Conservation (phyloP, 768 basidiomycete genomes). For the Boletus edulis region DNA sequence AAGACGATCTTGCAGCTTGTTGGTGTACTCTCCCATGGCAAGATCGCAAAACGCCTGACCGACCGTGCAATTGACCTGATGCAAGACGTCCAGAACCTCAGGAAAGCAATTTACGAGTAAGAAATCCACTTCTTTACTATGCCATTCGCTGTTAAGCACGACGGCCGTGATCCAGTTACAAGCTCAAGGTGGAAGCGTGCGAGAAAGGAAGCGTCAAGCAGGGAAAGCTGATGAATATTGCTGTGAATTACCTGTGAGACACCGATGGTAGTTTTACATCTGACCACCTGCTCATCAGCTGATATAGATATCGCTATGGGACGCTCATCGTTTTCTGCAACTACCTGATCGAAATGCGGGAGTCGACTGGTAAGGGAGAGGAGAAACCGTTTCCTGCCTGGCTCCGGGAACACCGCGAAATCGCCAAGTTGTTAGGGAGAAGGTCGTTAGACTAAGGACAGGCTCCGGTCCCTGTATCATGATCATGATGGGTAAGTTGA, state of each 20-base stretch:
- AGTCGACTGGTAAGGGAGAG: constrained; percentile 36
- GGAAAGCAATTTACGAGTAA: constrained; percentile 93
- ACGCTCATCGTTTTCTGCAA: constrained; percentile 93
- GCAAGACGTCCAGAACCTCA: constrained; percentile 96
- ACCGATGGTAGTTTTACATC: constrained; percentile 18
- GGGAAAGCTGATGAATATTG: constrained; percentile 66
- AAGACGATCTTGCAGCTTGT: constrained; percentile 95
- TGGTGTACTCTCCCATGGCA: constrained; percentile 87
- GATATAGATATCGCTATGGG: constrained; percentile 76
- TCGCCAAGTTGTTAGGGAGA: constrained; percentile 67
- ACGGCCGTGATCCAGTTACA: constrained; percentile 57
- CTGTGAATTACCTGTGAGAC: constrained; percentile 82
- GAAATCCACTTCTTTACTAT: constrained; percentile 27
- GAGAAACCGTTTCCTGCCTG: constrained; percentile 72
- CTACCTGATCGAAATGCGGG: constrained; percentile 75
- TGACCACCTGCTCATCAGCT: constrained; percentile 4
- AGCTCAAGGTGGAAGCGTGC: constrained; percentile 82
- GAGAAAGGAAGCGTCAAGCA: constrained; percentile 79
- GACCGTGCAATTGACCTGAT: constrained; percentile 89
- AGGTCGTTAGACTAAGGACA: constrained; percentile 61
- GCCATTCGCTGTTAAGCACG: not conserved
- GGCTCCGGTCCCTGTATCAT: not conserved
- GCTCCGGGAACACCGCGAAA: constrained; percentile 83
- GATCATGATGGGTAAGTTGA: not conserved
- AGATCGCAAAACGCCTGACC: constrained; percentile 85